Conservation (phyloP, 495 filamentous ascomycete species). For the Hypoxylon fragiforme region DNA sequence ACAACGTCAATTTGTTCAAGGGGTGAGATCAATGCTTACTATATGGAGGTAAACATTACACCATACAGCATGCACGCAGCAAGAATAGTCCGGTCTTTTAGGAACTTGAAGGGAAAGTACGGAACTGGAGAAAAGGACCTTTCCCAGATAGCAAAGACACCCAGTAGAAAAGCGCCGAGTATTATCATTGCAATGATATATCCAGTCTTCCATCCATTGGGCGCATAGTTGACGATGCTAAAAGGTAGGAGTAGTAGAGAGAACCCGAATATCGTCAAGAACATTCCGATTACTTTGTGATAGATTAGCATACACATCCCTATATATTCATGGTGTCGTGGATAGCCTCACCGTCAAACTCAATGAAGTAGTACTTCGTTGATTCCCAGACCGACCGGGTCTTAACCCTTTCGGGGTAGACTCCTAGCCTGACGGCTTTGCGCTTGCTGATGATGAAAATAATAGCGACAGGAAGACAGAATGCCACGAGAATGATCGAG, state of each 20-base stretch:
- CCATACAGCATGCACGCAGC: slow-evolving; percentile 58
- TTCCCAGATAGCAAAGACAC: slow-evolving; percentile 66
- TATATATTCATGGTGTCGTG: neutral
- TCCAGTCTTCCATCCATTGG: slow-evolving; percentile 42
- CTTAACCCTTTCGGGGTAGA: slow-evolving; percentile 39
- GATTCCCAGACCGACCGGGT: slow-evolving; percentile 52
- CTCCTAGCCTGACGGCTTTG: slow-evolving; percentile 50
- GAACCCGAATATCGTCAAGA: slow-evolving; percentile 57
- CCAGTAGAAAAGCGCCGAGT: slow-evolving; percentile 59
- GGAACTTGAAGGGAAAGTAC: slow-evolving; percentile 60
- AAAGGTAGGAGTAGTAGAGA: slow-evolving; percentile 64
- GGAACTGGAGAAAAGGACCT: slow-evolving; percentile 53
- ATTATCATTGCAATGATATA: slow-evolving; percentile 58
- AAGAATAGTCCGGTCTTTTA: slow-evolving; percentile 60
- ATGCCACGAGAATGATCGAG: slow-evolving; percentile 43
- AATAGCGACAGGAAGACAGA: slow-evolving; percentile 16
- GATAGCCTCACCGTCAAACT: slow-evolving; percentile 58
- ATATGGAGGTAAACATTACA: slow-evolving; percentile 62
- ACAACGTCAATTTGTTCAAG: slow-evolving; percentile 57
- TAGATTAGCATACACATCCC: neutral
- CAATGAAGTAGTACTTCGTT: slow-evolving; percentile 54
- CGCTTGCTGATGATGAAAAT: slow-evolving; percentile 52
- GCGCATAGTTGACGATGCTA: slow-evolving; percentile 50
- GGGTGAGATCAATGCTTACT: slow-evolving; percentile 61
- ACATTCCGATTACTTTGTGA: slow-evolving; percentile 46